Conservation (phyloP, 257 asterid genomes). For the Ilex aquifolium region DNA sequence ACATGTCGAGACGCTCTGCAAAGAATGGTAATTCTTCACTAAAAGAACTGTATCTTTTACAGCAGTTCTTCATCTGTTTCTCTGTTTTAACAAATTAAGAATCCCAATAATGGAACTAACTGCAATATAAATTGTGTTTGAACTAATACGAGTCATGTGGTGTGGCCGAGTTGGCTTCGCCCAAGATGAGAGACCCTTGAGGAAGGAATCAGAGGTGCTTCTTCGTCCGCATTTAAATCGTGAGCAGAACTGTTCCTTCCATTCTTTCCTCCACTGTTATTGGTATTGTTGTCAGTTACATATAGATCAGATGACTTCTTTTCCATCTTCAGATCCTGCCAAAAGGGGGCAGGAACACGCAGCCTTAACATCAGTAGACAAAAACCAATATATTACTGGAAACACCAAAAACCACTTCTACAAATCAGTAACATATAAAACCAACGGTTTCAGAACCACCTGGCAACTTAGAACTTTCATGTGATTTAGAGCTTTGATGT, state of each 20-base stretch:
- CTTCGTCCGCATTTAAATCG: slow-evolving; percentile 42
- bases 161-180: slow-evolving; percentile 42
- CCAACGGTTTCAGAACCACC: not conserved
- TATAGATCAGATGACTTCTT: slow-evolving; percentile 70
- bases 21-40: not conserved
- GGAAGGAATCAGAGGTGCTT: slow-evolving; percentile 50
- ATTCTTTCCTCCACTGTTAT: slow-evolving; percentile 13
- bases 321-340: slow-evolving; percentile 64
- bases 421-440: not conserved
- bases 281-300: slow-evolving; percentile 29
- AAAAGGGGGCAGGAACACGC: not conserved
- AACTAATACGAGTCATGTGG: slow-evolving; percentile 14
- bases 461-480: no score
- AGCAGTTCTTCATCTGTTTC: not conserved
- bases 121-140: not conserved
- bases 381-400: not conserved
- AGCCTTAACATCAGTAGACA: not conserved
- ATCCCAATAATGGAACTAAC: not conserved
- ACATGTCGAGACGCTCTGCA: not conserved
- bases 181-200: slow-evolving; percentile 63
- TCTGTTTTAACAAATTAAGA: no score
- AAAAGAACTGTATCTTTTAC: not conserved
- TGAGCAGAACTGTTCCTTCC: slow-evolving; percentile 17
- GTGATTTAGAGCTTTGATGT: no score
- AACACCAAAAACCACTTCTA: not conserved